Evolutionary conservation across 108 stramenopile species (phyloP).

Genomic region (Skeletonema costatum): DNA sequence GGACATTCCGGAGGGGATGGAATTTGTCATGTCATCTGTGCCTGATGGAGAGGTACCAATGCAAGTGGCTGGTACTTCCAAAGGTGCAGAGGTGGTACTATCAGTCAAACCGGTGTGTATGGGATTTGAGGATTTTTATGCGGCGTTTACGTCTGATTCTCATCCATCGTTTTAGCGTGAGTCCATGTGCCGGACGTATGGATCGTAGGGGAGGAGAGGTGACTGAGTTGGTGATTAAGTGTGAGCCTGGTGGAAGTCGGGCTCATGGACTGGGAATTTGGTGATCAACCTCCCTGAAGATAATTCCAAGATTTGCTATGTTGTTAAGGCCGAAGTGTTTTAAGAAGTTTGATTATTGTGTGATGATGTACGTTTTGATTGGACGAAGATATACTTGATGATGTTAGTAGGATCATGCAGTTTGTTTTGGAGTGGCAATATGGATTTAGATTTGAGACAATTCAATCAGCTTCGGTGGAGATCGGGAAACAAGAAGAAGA

Average conservation of each 20-base stretch:
- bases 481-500: too few relatives aligned
- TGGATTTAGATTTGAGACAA: too few relatives aligned
- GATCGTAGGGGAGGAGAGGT: slow-evolving; percentile 83
- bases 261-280: slow-evolving; percentile 64
- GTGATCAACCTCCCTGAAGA: slow-evolving; percentile 89
- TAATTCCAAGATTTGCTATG: slow-evolving; percentile 83
- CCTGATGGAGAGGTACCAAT: slow-evolving; percentile 67
- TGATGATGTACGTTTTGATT: too few relatives aligned
- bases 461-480: too few relatives aligned
- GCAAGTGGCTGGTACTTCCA: slow-evolving; percentile 61
- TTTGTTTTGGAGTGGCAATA: too few relatives aligned
- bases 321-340: slow-evolving; percentile 59
- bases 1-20: slow-evolving; percentile 81
- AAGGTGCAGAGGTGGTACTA: slow-evolving; percentile 49
- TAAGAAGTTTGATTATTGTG: slow-evolving; percentile 19
- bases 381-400: too few relatives aligned
- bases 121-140: slow-evolving; percentile 88
- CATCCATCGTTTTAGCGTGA: slow-evolving; percentile 82
- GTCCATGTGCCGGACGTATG: slow-evolving; percentile 75
- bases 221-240: slow-evolving; percentile 58
- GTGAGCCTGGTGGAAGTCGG: slow-evolving; percentile 67
- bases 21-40: slow-evolving; percentile 75
- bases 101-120: slow-evolving; percentile 76
- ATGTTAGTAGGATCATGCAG: too few relatives aligned
- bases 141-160: slow-evolving; percentile 66